phyloP scores from a whole-genome alignment of 176 grass and related monocot genomes.

The Phragmites australis region DNA sequence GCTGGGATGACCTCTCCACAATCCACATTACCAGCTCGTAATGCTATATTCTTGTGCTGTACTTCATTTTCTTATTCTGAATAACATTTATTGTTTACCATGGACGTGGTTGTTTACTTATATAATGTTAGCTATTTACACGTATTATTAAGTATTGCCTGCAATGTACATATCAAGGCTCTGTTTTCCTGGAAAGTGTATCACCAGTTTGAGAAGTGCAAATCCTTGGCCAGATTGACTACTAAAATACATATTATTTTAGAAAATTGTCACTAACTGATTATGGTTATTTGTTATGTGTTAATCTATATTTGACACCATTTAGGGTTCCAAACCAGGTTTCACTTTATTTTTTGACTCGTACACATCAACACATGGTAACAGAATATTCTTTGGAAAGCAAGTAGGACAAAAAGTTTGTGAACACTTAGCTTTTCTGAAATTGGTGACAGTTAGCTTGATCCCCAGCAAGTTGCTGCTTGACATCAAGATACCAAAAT shows the following conservation, averaged over 20 bases:
- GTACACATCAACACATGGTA: neutral
- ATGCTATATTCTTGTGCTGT: conserved; percentile 1
- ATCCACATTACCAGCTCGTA: neutral
- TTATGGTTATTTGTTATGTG: neutral
- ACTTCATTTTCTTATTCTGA: conserved; percentile 4
- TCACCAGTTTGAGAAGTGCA: neutral
- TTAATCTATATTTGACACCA: neutral
- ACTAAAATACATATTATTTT: neutral
- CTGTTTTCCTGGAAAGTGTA: neutral
- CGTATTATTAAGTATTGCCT: neutral
- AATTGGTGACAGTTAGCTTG: neutral
- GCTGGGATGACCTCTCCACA: neutral
- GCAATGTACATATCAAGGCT: neutral
- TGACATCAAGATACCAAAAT: neutral
- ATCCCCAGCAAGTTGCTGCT: neutral
- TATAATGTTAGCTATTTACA: conserved; percentile 1
- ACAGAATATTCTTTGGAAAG: neutral
- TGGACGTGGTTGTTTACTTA: neutral
- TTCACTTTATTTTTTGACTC: neutral
- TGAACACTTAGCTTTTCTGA: neutral
- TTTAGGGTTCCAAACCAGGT: neutral
- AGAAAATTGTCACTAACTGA: neutral
- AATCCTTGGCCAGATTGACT: neutral
- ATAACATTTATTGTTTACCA: conserved; percentile 5
- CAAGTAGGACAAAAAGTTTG: neutral